Evolutionary conservation across 345 rosid genomes (phyloP), one percentile per base, ranked within the genome.

Genomic region (Camelina neglecta): DNA sequence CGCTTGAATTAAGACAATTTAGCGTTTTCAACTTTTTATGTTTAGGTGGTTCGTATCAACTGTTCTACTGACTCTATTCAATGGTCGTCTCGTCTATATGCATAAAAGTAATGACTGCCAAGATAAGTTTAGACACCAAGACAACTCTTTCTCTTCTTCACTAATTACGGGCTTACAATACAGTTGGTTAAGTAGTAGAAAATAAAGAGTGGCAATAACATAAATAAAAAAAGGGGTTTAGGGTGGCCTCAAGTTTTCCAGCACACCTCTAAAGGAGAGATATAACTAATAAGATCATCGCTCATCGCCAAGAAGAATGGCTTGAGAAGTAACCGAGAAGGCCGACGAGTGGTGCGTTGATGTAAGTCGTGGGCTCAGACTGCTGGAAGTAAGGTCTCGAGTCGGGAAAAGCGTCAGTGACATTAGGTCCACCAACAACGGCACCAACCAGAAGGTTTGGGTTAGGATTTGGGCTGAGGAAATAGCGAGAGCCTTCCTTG

Each of bases 281-380:
- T 18, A 8, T 35, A 61, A 24, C 16, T 70, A 70, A 62, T 16
- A 53, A 47, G 63, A 38, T 26, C 53, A 18, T 64, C 75, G 21
- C n/a, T 76, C 54, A 76, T 48, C 60, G 33, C 80, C 76, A 77
- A 64, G 72, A 45, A 66, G 83, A 75, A 78, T 89, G 97, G 73
- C 89, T 83, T 21, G 96, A 85, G 74, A 96, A 87, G 84, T 76
- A 91, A 11, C 87, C 94, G 8, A 96, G 85, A 23, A 89, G 92
- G 45, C 99, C 99, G 44, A 93, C 87, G 26, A 96, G 91, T 1
- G 99, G 99, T 2, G 99, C 98, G 8, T 96, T 96, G 74, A 93
- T 95, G 75, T 90, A 95, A 0, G 99, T 95, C 2, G 99, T 91
- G 72, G 99, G 99, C 89, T 96, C 99, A 0, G 99, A 93, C 75